phyloP scores from a whole-genome alignment of 2,329 filamentous ascomycete genomes.

The Fusarium poae region DNA sequence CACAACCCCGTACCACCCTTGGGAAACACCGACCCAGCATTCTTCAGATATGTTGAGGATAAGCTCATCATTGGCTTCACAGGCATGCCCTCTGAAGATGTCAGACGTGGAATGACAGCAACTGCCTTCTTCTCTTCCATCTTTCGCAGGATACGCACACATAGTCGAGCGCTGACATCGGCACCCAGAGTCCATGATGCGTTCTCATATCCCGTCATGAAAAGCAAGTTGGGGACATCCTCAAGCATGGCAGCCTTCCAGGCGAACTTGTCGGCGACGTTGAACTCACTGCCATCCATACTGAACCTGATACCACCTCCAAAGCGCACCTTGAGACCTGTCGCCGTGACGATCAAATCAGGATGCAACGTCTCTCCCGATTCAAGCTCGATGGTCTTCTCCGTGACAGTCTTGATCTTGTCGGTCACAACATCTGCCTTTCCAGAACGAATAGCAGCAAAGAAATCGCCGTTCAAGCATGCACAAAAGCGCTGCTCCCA shows the following conservation, averaged over 20 bases:
- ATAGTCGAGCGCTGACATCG: constrained; percentile 64
- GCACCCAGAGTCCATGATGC: constrained; percentile 73
- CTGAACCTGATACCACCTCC: constrained; percentile 64
- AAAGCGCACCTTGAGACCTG: constrained; percentile 69
- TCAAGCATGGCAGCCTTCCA: constrained; percentile 74
- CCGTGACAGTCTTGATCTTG: constrained; percentile 60
- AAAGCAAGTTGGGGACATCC: constrained; percentile 70
- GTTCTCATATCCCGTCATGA: constrained; percentile 71
- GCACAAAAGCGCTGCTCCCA: constrained; percentile 79
- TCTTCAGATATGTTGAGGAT: constrained; percentile 65
- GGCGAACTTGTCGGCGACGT: constrained; percentile 60
- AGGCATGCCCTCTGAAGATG: constrained; percentile 53
- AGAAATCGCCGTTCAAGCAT: constrained; percentile 62
- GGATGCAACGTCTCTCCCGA: constrained; percentile 62
- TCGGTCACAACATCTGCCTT: constrained; percentile 60
- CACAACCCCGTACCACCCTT: constrained; percentile 58
- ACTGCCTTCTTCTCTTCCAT: constrained; percentile 61
- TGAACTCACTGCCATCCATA: constrained; percentile 63
- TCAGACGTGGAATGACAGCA: constrained; percentile 59
- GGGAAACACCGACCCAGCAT: constrained; percentile 58
- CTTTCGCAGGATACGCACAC: constrained; percentile 63
- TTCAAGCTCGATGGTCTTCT: constrained; percentile 58
- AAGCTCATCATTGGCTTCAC: constrained; percentile 58
- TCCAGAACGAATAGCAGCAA: constrained; percentile 54
- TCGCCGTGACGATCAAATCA: constrained; percentile 75